Evolutionary conservation across 306 rosid species (phyloP).

Genomic region (Vicia faba): DNA sequence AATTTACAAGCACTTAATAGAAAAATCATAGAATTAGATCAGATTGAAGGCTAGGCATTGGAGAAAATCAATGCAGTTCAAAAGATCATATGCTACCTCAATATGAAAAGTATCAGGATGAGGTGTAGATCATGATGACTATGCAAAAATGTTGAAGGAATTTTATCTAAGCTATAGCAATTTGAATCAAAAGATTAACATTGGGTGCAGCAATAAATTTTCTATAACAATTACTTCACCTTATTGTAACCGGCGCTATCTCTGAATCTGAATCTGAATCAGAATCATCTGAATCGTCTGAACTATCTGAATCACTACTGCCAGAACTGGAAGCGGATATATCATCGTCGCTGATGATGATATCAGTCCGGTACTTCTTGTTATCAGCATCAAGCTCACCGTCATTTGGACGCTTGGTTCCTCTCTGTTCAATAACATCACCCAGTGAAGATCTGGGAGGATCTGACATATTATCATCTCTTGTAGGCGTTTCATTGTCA

Average conservation of each 20-base stretch:
- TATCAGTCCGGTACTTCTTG: constrained; percentile 55
- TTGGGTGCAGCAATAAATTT: constrained; percentile 19
- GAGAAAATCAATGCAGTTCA: constrained; percentile 29
- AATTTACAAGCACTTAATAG: background rate
- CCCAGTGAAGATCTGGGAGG: constrained; percentile 41
- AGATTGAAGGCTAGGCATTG: background rate
- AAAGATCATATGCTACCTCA: constrained; percentile 15
- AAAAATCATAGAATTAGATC: background rate
- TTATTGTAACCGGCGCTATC: constrained; percentile 46
- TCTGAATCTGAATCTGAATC: constrained; percentile 67
- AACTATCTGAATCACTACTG: constrained; percentile 73
- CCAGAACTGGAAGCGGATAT: constrained; percentile 59
- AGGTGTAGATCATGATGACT: constrained; percentile 6
- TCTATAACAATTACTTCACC: constrained; percentile 50
- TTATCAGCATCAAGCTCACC: constrained; percentile 50
- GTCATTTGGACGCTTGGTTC: constrained; percentile 64
- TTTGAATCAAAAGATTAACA: constrained; percentile 9
- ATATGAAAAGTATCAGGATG: background rate
- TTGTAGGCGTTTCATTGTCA: constrained; percentile 45
- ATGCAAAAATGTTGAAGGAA: constrained; percentile 24
- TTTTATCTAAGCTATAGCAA: constrained; percentile 7
- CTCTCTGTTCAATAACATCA: constrained; percentile 53
- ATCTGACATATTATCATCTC: constrained; percentile 40
- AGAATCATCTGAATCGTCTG: constrained; percentile 72
- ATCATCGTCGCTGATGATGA: constrained; percentile 49